phyloP scores from a whole-genome alignment of 257 asterid species.

The Solanum chmielewskii region DNA sequence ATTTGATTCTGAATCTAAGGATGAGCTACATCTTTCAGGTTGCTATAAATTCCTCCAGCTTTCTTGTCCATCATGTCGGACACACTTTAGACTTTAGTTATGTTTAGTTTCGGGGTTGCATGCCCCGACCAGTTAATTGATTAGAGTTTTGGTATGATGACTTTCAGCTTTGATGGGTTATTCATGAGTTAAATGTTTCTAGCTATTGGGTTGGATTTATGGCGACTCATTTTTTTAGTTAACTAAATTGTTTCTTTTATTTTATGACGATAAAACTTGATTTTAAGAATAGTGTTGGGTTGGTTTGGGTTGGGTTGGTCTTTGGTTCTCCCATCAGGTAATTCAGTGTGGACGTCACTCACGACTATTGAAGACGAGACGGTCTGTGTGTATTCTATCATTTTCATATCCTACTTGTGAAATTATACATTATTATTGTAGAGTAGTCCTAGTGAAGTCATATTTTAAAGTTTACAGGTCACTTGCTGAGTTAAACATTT shows the following conservation, averaged over 20 bases:
- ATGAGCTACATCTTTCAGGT: too few relatives aligned
- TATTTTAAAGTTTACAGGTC: neutral
- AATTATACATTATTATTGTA: neutral
- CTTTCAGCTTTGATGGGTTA: neutral
- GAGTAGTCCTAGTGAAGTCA: neutral
- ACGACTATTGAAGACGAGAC: fast-evolving
- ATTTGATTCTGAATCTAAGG: neutral
- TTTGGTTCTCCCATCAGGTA: neutral
- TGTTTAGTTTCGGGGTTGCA: neutral
- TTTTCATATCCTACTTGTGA: neutral
- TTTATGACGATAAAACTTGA: neutral
- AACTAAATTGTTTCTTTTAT: neutral
- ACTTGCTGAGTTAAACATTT: neutral
- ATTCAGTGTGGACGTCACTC: neutral
- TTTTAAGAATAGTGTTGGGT: neutral
- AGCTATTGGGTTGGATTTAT: neutral
- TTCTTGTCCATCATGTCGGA: neutral
- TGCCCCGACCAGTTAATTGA: too few relatives aligned
- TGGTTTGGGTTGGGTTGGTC: neutral
- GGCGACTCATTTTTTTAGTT: neutral
- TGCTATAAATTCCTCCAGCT: too few relatives aligned
- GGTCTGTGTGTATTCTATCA: neutral
- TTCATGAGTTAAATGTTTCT: neutral
- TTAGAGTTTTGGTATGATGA: neutral
- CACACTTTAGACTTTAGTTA: neutral